phyloP scores from a whole-genome alignment of 257 asterid genomes.

The Ligustrum vulgare region DNA sequence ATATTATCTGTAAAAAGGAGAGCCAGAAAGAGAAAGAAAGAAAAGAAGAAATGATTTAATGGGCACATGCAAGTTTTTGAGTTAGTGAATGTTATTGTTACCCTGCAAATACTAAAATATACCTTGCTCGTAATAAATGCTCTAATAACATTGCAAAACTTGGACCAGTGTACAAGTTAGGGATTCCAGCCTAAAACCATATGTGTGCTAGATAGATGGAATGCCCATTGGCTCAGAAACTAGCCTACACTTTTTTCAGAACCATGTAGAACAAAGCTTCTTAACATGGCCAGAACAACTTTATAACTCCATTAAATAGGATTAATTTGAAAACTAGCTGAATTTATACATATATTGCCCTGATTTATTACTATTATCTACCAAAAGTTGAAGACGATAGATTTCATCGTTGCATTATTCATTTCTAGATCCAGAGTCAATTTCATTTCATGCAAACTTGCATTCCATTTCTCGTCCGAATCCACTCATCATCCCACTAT shows the following conservation, averaged over 20 bases:
- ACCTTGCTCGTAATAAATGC: too few species aligned
- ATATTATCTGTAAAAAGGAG: constrained; percentile 1
- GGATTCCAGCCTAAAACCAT: background rate
- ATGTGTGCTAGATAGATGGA: background rate
- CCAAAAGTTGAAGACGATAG: background rate
- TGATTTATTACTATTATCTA: background rate
- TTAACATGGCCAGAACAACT: background rate
- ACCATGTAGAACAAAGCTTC: background rate
- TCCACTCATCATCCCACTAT: background rate
- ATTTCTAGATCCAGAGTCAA: background rate
- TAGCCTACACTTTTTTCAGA: background rate
- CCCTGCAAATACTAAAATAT: background rate
- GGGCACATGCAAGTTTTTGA: background rate
- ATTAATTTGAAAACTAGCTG: background rate
- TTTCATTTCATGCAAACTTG: background rate
- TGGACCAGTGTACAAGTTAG: background rate
- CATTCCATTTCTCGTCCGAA: background rate
- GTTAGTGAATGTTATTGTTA: background rate
- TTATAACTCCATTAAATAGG: background rate
- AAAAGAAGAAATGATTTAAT: background rate
- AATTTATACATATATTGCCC: background rate
- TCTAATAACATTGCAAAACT: background rate
- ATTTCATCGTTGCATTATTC: background rate
- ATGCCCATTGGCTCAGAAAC: background rate
- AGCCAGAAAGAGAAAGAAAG: background rate